phyloP scores from a whole-genome alignment of 495 filamentous ascomycete genomes.

The Sordaria brevicollis region DNA sequence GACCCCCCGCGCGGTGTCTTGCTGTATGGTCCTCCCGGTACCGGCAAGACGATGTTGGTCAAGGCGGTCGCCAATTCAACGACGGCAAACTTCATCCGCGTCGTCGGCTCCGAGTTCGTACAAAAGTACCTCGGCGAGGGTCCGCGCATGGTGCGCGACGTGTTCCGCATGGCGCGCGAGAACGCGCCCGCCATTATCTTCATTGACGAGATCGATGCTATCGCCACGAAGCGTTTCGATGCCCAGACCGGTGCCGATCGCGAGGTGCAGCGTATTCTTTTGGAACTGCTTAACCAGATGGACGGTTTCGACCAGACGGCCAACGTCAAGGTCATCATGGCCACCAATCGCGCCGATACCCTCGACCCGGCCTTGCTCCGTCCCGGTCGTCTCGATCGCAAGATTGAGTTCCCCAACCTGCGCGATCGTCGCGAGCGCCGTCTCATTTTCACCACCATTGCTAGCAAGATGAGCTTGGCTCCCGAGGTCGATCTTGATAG shows the following conservation, averaged over 20 bases:
- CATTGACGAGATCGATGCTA: conserved; percentile 98
- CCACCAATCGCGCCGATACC: conserved; percentile 95
- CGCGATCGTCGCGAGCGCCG: conserved; percentile 87
- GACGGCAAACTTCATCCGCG: conserved; percentile 95
- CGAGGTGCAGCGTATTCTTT: conserved; percentile 94
- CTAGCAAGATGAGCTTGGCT: conserved; percentile 88
- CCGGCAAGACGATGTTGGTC: conserved; percentile 97
- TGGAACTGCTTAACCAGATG: conserved; percentile 98
- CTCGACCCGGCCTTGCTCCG: conserved; percentile 89
- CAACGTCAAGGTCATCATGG: conserved; percentile 99
- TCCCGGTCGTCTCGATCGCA: conserved; percentile 89
- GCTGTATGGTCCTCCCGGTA: conserved; percentile 91
- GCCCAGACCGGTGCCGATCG: conserved; percentile 95
- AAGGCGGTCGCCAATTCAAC: conserved; percentile 98
- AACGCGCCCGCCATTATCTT: conserved; percentile 98
- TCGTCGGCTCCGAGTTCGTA: conserved; percentile 95
- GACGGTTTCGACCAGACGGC: conserved; percentile 97
- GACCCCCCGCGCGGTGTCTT: conserved; percentile 94
- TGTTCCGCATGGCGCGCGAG: conserved; percentile 97
- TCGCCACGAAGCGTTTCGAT: conserved; percentile 97
- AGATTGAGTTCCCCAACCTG: conserved; percentile 94
- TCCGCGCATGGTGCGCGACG: conserved; percentile 96
- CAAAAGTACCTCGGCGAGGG: conserved; percentile 98
- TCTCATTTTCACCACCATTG: conserved; percentile 93
- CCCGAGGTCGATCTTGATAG: conserved; percentile 95